Percentiles rank a stretch among this genome's conserved stretches.
phyloP scores from a whole-genome alignment of 1,284 basidiomycete genomes.

The Takashimella tepidaria region DNA sequence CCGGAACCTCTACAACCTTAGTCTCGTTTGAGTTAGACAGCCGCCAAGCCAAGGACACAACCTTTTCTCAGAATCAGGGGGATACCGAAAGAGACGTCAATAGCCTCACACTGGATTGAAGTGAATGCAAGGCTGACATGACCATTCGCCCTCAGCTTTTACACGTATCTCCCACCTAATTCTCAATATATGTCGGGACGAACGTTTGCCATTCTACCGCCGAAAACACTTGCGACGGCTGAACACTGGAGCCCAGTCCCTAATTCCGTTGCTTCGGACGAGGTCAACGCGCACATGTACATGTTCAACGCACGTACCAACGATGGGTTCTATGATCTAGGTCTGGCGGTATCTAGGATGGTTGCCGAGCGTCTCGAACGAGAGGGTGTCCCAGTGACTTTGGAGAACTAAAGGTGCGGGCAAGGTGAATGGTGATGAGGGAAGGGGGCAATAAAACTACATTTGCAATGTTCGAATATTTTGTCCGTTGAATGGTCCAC shows the following conservation, averaged over 20 bases:
- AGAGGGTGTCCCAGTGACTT: slow-evolving; percentile 24
- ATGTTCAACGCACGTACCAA: slow-evolving; percentile 84
- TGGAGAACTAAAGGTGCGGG: too few relatives aligned
- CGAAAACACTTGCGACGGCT: slow-evolving; percentile 53
- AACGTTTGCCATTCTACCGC: slow-evolving; percentile 72
- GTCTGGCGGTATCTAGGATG: slow-evolving; percentile 56
- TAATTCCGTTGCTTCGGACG: slow-evolving; percentile 67
- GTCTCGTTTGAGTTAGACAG: slow-evolving; percentile 34
- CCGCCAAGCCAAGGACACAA: too few relatives aligned
- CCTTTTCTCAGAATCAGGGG: too few relatives aligned
- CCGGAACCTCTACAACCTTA: slow-evolving; percentile 9
- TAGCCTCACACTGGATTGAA: too few relatives aligned
- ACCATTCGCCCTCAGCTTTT: slow-evolving; percentile 59
- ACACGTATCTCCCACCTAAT: slow-evolving; percentile 64
- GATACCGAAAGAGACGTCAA: too few relatives aligned
- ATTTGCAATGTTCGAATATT: too few relatives aligned
- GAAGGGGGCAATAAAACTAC: too few relatives aligned
- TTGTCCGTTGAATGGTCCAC: too few relatives aligned
- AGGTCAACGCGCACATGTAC: slow-evolving; percentile 78
- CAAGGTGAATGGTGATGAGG: too few relatives aligned
- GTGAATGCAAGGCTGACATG: not conserved
- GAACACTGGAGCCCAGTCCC: slow-evolving; percentile 58
- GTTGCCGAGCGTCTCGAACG: slow-evolving; percentile 40
- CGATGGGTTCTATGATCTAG: slow-evolving; percentile 83
- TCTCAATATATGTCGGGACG: slow-evolving; percentile 55